Evolutionary conservation across 1,284 basidiomycete species (phyloP).

Genomic region (Microbotryum violaceum): DNA sequence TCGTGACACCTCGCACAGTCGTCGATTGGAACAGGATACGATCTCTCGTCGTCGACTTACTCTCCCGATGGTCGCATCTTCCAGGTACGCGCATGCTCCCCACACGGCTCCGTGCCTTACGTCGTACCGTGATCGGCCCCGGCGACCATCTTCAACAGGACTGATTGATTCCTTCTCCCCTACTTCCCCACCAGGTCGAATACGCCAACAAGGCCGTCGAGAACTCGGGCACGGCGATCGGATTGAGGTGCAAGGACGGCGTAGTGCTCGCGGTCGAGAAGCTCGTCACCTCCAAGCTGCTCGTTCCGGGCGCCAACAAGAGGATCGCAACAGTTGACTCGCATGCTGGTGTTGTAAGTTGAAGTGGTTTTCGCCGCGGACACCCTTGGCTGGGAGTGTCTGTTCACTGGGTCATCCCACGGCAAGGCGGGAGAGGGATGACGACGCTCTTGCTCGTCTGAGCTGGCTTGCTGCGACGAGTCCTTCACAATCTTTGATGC

Average conservation of each 20-base stretch:
- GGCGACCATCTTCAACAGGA: neutral
- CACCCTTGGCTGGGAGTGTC: too few species aligned
- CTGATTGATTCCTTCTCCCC: neutral
- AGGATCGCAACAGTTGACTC: constrained; percentile 88
- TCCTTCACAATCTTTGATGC: too few species aligned
- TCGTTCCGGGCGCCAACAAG: constrained; percentile 86
- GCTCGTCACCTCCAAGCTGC: constrained; percentile 91
- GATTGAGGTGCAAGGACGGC: constrained; percentile 82
- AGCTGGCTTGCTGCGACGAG: too few species aligned
- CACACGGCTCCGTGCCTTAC: neutral
- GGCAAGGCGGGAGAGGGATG: too few species aligned
- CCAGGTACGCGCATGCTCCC: constrained; percentile 54
- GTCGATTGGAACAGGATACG: constrained; percentile 96
- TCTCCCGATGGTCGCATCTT: constrained; percentile 98
- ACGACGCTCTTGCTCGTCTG: too few species aligned
- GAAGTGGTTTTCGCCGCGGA: neutral
- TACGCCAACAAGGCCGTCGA: constrained; percentile 98
- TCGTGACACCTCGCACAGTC: constrained; percentile 38
- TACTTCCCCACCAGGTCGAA: constrained; percentile 60
- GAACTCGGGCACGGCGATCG: constrained; percentile 67
- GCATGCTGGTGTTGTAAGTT: constrained; percentile 77
- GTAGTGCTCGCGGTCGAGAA: constrained; percentile 95
- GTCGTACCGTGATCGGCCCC: neutral
- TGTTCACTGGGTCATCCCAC: too few species aligned
- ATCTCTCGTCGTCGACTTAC: constrained; percentile 96